Conservation (phyloP, 164 flowering plant genomes). For the Vitis amurensis region DNA sequence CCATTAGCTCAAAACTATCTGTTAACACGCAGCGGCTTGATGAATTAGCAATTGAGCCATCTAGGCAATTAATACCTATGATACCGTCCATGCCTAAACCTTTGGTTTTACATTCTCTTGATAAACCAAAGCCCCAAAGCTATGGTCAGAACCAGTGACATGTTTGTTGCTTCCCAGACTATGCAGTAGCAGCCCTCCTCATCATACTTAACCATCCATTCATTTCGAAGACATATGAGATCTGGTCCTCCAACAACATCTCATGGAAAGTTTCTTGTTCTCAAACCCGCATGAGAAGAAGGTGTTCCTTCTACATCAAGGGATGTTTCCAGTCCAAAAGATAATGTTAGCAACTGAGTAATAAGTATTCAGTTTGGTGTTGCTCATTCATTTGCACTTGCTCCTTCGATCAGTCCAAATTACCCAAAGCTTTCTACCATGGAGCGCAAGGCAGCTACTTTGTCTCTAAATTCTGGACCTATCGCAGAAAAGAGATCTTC, state of each 20-base stretch:
- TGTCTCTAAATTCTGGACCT: conserved; percentile 29
- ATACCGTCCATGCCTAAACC: conserved; percentile 77
- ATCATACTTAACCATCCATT: conserved; percentile 36
- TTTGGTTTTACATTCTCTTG: conserved; percentile 53
- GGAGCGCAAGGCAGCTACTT: conserved; percentile 50
- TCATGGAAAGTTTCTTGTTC: conserved; percentile 73
- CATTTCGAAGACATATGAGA: conserved; percentile 43
- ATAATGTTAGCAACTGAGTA: conserved; percentile 29
- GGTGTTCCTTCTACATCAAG: conserved; percentile 44
- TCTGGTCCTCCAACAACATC: conserved; percentile 55
- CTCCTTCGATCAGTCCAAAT: conserved; percentile 42
- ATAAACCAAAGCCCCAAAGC: conserved; percentile 68
- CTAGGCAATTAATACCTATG: conserved; percentile 72
- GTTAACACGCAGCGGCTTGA: conserved; percentile 75
- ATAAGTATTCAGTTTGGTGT: conserved; percentile 32
- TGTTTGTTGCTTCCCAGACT: conserved; percentile 35
- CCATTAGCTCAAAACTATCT: conserved; percentile 62
- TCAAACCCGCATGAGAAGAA: conserved; percentile 71
- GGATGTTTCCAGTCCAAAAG: conserved; percentile 49
- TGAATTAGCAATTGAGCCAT: conserved; percentile 78
- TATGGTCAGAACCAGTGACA: conserved; percentile 42
- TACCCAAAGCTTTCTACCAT: conserved; percentile 31
- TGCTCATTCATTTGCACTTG: conserved; percentile 36
- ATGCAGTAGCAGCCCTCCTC: conserved; percentile 48
- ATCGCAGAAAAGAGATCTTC: conserved; percentile 54